Base-by-base conservation (phyloP, 306 rosid genomes). In the Pachyrhizus erosus region DNA sequence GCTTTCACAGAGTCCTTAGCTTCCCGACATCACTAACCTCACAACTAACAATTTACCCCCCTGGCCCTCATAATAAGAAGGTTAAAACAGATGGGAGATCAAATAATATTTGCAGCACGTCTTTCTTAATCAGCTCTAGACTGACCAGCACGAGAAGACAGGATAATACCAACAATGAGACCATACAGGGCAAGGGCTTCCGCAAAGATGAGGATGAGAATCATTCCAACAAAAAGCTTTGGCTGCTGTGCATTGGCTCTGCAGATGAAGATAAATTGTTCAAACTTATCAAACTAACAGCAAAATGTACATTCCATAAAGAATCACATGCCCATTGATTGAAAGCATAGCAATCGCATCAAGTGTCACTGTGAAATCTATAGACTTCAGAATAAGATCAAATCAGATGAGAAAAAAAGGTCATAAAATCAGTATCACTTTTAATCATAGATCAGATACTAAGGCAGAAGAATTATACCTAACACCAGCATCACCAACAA, bases 241-340 rank as follows among this genome's bases (percentile, higher is more conserved):
- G 97, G 97, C 86, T 92, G 97, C 85, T 92, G 97, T 64, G 97
- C 97, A 3, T 92, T 92, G 81, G 97, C 97, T 79, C 97, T 92
- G 93, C 89, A 85, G 80, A 78, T 37, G 29, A 76, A 66, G 86
- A 69, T 46, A 23, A 78, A 70, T 39, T 71, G 68, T 39, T 88
- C 83, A 57, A 80, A 60, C 18, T 12, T 29, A 60, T 75, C 21
- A 24, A 49, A 31, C 43, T 40, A 69, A 49, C 23, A 73, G 39
- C 7, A 75, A 67, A 68, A 27, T 39, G 17, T 7, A 68, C 2
- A n/a, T 31, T 61, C 33, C 79, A 70, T 61, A 82, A 70, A 24
- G 20, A 17, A 68, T 29, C 77, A 60, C 5, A 51, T 57, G 67
- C n/a, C 62, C 66, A 74, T n/a, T 13, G 20, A 26, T 21, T 39